A percentile compares a stretch with the other conserved stretches of the same genome.
Conservation (phyloP, 2,329 filamentous ascomycete species). For the Neurospora sp. region DNA sequence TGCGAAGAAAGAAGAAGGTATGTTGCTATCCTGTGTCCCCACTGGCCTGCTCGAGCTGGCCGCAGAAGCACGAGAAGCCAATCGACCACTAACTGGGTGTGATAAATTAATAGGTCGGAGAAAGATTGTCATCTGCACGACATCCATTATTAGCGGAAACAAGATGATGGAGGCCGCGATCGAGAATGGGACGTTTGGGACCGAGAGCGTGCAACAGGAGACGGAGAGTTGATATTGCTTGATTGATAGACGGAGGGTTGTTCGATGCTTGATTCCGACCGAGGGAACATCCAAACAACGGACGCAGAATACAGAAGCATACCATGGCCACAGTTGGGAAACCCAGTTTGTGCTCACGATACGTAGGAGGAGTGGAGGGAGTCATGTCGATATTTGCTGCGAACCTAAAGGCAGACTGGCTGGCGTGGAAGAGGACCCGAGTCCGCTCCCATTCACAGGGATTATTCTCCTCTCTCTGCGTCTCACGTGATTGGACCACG, state of each 20-base stretch:
- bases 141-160: slow-evolving; percentile 81
- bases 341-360: neutral
- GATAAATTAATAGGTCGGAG: slow-evolving; percentile 46
- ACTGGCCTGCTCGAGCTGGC: neutral
- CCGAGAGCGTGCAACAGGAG: slow-evolving; percentile 21
- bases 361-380: neutral
- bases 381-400: neutral
- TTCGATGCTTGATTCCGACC: slow-evolving; percentile 1
- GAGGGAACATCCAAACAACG: neutral
- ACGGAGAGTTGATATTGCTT: slow-evolving; percentile 5
- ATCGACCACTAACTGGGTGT: neutral
- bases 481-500: neutral
- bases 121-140: slow-evolving; percentile 86
- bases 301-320: neutral
- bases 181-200: slow-evolving; percentile 56
- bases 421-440: neutral
- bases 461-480: neutral
- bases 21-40: slow-evolving; percentile 12
- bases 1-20: slow-evolving; percentile 68
- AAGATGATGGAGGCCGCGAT: slow-evolving; percentile 79
- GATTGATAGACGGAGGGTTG: slow-evolving; percentile 1
- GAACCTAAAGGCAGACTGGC: neutral
- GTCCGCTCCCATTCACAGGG: neutral
- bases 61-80: neutral
- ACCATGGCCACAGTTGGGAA: neutral